Conservation (phyloP, 2,329 filamentous ascomycete species). For the Sporothrix globosa region DNA sequence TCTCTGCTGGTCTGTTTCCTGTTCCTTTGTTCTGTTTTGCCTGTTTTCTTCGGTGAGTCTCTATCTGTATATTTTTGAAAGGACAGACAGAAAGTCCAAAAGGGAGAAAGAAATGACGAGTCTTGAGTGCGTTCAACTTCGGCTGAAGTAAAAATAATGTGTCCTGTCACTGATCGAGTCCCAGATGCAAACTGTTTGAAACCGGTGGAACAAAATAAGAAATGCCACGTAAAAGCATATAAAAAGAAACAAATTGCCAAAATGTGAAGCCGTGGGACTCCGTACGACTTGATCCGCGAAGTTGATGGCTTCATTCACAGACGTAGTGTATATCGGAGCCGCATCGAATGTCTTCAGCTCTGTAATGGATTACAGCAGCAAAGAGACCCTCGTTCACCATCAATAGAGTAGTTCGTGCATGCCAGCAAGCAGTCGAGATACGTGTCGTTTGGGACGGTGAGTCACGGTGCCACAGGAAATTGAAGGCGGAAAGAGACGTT, state of each 20-base stretch:
- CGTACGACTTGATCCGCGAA: background rate
- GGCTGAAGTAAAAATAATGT: conserved; percentile 1
- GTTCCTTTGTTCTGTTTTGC: background rate
- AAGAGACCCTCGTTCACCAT: conserved; percentile 9
- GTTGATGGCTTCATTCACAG: background rate
- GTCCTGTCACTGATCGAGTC: background rate
- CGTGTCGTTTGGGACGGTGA: background rate
- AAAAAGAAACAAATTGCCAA: conserved; percentile 4
- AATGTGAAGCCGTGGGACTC: conserved; percentile 5
- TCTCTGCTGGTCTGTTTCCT: background rate
- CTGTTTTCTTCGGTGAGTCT: background rate
- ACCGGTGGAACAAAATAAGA: background rate
- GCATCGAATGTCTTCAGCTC: background rate
- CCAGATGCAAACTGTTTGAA: background rate
- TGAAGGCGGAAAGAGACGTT: conserved; percentile 23
- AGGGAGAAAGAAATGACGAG: background rate
- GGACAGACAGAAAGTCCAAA: background rate
- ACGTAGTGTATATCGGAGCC: background rate
- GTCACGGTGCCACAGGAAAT: background rate
- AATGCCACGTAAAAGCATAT: too few species aligned
- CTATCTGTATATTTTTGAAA: background rate
- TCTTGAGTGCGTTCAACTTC: background rate
- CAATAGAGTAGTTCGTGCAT: conserved; percentile 28
- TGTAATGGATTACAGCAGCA: background rate
- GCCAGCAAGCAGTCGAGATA: conserved; percentile 28